Evolutionary conservation across 768 basidiomycete species (phyloP).

Genomic region (Fistulinella prunicolor): DNA sequence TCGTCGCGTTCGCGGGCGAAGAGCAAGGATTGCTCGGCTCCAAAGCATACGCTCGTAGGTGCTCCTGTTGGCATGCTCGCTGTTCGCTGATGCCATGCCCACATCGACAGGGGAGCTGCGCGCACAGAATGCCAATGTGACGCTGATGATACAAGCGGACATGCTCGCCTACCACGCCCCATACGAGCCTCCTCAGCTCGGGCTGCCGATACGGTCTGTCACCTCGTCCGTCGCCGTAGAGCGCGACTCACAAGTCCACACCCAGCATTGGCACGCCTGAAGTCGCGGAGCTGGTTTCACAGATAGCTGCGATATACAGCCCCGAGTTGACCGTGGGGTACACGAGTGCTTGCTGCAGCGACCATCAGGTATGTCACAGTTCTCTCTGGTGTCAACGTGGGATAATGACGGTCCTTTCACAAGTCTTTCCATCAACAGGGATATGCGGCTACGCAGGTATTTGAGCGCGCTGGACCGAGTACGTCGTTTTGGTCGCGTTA

Average conservation of each 20-base stretch:
- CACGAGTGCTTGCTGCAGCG: constrained; percentile 84
- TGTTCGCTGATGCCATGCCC: background rate
- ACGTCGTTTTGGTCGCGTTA: constrained; percentile 11
- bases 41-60: constrained; percentile 73
- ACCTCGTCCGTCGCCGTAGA: background rate
- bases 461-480: constrained; percentile 81
- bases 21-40: constrained; percentile 88
- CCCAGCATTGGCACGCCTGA: constrained; percentile 75
- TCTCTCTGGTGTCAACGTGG: background rate
- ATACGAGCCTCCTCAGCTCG: constrained; percentile 79
- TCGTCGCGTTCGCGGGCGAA: constrained; percentile 86
- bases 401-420: background rate
- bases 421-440: constrained; percentile 81
- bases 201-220: constrained; percentile 66
- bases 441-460: constrained; percentile 83
- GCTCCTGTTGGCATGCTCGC: background rate
- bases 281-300: constrained; percentile 71
- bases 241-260: background rate
- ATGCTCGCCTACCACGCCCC: constrained; percentile 86
- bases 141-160: constrained; percentile 87
- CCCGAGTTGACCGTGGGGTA: constrained; percentile 72
- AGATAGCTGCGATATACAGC: constrained; percentile 75
- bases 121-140: constrained; percentile 57
- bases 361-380: constrained; percentile 62
- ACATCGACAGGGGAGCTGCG: constrained; percentile 52